Evolutionary conservation across 768 basidiomycete species (phyloP), one percentile per base, ranked within the genome.

Genomic region (Lentinus tigrinus): DNA sequence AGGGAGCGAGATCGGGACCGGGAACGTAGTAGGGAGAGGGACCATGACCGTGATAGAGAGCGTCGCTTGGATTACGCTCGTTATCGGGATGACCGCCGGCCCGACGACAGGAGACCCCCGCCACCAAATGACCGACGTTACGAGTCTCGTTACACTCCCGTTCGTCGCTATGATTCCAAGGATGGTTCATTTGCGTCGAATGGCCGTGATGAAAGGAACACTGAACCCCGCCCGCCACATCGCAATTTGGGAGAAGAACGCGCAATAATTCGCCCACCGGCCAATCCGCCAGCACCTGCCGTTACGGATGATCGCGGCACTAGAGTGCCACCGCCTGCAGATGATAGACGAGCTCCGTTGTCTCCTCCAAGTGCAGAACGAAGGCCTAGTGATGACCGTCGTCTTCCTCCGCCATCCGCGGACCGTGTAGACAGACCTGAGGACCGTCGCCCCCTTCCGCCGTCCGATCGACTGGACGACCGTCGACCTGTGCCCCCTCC

Each of bases 71-170:
- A 73, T 39, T 75, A 76, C 43, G 68, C 67, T 58, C 72, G 72
- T 47, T 72, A 67, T 65, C 74, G 72, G 19, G 76, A 73, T 59
- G 78, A 75, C 60, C 71, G 69, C n/a, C 75, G 73, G 40, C 6
- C 52, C 4, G 69, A 64, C 36, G 62, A 52, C 21, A 76, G 78
- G 17, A 69, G 78, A 24, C 43, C 43, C 24, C 14, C 24, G 43
- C 77, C 77, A 23, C 78, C 76, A 24, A 74, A 77, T 49, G 80
- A 81, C 48, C 73, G 75, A 49, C 79, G 81, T 46, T 81, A 78
- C 58, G 79, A 82, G 19, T 72, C 78, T 7, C 71, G 74, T n/a
- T 76, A 78, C 58, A 69, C 72, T 40, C 68, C 69, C 16, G 5
- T 16, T 50, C 67, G 72, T 21, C 75, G 75, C 47, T 70, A 69